Percentiles rank a stretch among this genome's conserved stretches.
Conservation (phyloP, 306 rosid genomes). For the Malus orientalis region DNA sequence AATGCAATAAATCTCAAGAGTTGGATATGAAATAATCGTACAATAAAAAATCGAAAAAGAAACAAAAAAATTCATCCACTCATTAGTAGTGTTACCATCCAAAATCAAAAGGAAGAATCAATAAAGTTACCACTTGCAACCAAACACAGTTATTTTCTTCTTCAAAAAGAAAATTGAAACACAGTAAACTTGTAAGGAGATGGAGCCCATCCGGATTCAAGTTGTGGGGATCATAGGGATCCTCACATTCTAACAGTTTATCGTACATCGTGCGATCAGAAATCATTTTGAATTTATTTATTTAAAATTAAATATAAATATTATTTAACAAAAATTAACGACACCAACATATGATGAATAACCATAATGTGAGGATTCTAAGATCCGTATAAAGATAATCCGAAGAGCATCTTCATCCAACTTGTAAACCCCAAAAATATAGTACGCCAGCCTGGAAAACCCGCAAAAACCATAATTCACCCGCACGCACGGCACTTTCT, state of each 20-base stretch:
- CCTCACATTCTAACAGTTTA: too few relatives aligned
- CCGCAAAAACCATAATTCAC: conserved; percentile 26
- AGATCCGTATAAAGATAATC: too few relatives aligned
- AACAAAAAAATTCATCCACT: neutral
- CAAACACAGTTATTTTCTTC: neutral
- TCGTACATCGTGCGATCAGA: rapidly evolving
- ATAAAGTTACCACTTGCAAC: neutral
- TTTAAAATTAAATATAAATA: too few relatives aligned
- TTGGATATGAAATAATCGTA: too few relatives aligned
- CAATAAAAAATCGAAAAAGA: neutral
- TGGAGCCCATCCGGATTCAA: too few relatives aligned
- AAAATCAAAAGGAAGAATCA: neutral
- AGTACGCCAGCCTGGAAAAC: conserved; percentile 7
- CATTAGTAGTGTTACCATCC: neutral
- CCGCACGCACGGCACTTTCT: conserved; percentile 57
- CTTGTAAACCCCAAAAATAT: neutral
- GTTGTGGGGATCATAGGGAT: too few relatives aligned
- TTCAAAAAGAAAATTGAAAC: neutral
- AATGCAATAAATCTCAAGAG: too few relatives aligned
- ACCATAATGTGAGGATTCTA: too few relatives aligned
- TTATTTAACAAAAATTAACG: too few relatives aligned
- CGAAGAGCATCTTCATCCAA: neutral
- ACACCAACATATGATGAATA: too few relatives aligned
- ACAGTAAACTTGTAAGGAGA: neutral
- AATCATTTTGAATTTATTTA: too few relatives aligned